These are phyloP conservation scores for Elongisporangium senticosum DNA, from an alignment of 352 stramenopile genomes.

Conservation along the genomic window DNA sequence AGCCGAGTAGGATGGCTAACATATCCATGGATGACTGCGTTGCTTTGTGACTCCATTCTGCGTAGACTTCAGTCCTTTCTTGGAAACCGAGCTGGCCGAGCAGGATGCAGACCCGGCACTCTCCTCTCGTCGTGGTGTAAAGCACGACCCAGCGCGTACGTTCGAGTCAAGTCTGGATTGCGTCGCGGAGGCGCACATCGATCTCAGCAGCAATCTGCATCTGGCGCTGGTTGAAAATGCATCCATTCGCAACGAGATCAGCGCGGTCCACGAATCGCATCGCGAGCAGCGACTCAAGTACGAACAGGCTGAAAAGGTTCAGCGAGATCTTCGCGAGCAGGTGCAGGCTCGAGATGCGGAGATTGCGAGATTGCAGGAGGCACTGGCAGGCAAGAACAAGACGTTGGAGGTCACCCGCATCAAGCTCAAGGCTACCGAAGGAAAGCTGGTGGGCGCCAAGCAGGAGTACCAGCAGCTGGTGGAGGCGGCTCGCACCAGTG, in stretches of 20 bases:
- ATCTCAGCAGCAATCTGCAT: slow-evolving; percentile 57
- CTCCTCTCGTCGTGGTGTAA: slow-evolving; percentile 7
- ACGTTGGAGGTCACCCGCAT: slow-evolving; percentile 29
- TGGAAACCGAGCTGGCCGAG: slow-evolving; percentile 52
- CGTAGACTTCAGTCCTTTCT: slow-evolving; percentile 65
- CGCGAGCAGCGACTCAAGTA: slow-evolving; percentile 33
- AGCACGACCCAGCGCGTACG: slow-evolving; percentile 15
- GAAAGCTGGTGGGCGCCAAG: slow-evolving; percentile 22
- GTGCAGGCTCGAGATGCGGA: slow-evolving; percentile 9
- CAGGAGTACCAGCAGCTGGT: slow-evolving; percentile 38
- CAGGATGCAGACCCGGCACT: slow-evolving; percentile 12
- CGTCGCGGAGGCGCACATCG: slow-evolving; percentile 49
- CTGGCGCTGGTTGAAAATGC: slow-evolving; percentile 73
- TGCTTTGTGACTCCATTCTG: not conserved
- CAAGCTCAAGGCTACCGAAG: slow-evolving; percentile 32
- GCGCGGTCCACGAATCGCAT: slow-evolving; percentile 41
- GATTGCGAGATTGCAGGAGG: slow-evolving; percentile 36
- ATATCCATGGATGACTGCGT: not conserved
- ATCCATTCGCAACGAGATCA: slow-evolving; percentile 64
- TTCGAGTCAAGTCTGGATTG: slow-evolving; percentile 54
- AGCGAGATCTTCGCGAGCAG: slow-evolving; percentile 31
- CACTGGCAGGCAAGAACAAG: slow-evolving; percentile 26
- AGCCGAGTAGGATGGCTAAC: not conserved
- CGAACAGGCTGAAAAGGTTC: slow-evolving; percentile 19
- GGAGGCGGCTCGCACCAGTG: slow-evolving; percentile 39